These are phyloP conservation scores for Coemansia sp. DNA, from an alignment of 192 early-diverging fungal genomes.

Conservation along the genomic window DNA sequence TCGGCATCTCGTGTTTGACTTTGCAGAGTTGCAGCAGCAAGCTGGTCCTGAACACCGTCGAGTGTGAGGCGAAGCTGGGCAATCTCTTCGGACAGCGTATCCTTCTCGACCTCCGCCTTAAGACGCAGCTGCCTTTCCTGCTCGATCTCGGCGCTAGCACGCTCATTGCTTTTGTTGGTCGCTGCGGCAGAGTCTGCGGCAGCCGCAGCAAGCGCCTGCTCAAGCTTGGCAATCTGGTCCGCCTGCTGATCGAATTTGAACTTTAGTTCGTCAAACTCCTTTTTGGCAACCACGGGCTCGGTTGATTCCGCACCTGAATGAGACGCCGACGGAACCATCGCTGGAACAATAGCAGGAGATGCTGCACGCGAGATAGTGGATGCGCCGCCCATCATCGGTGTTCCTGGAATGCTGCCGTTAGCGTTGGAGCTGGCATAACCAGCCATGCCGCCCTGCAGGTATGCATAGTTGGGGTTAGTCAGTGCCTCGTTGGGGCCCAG, in stretches of 20 bases:
- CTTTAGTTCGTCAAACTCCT: constrained; percentile 27
- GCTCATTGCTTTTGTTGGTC: neutral
- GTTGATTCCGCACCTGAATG: constrained; percentile 1
- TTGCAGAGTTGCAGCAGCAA: neutral
- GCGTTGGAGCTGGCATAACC: constrained; percentile 15
- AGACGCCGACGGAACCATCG: constrained; percentile 2
- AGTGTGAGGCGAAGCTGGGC: constrained; percentile 10
- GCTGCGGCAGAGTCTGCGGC: neutral
- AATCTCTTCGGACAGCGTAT: constrained; percentile 11
- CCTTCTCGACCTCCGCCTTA: constrained; percentile 14
- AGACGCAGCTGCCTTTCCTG: constrained; percentile 23
- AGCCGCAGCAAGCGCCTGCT: constrained; percentile 11
- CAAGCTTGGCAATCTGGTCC: constrained; percentile 19
- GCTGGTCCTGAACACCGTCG: constrained; percentile 4
- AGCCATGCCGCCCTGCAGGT: constrained; percentile 32
- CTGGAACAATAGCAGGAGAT: constrained; percentile 14
- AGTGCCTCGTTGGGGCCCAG: constrained; percentile 18
- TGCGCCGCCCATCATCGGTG: constrained; percentile 19
- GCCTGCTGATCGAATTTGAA: constrained; percentile 21
- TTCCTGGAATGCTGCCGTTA: constrained; percentile 26
- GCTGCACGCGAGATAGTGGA: constrained; percentile 18
- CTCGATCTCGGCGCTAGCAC: neutral
- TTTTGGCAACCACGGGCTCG: constrained; percentile 17
- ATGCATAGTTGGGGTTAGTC: constrained; percentile 38
- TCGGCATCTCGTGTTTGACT: neutral